phyloP scores from a whole-genome alignment of 2,329 filamentous ascomycete species.

The Aspergillus sergii region DNA sequence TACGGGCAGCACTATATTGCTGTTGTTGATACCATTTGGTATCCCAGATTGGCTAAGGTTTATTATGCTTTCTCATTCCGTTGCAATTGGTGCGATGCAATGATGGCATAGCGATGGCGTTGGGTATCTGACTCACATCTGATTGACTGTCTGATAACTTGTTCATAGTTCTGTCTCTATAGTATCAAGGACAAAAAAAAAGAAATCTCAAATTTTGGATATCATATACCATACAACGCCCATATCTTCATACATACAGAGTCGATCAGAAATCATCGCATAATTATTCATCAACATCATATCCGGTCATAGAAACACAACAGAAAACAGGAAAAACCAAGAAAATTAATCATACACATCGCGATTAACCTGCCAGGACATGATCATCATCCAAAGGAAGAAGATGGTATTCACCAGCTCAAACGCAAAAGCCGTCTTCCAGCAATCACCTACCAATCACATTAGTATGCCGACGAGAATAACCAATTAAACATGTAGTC shows the following conservation, averaged over 20 bases:
- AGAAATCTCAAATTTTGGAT: constrained; percentile 1
- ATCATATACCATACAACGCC: constrained; percentile 1
- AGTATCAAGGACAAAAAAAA: not conserved
- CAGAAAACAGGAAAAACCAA: not conserved
- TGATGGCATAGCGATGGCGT: constrained; percentile 37
- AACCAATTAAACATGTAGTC: not conserved
- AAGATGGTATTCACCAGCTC: constrained; percentile 66
- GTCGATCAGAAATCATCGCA: not conserved
- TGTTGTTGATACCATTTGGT: not conserved
- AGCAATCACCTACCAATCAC: constrained; percentile 54
- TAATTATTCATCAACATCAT: constrained; percentile 5
- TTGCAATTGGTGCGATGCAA: constrained; percentile 27
- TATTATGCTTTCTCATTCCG: constrained; percentile 17
- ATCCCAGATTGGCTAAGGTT: constrained; percentile 2
- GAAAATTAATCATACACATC: constrained; percentile 29
- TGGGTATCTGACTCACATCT: constrained; percentile 10
- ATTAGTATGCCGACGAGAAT: constrained; percentile 15
- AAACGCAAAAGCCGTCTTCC: constrained; percentile 65
- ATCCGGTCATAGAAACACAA: not conserved
- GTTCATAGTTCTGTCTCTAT: not conserved
- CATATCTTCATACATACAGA: constrained; percentile 1
- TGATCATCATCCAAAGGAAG: constrained; percentile 67
- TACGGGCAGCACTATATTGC: not conserved
- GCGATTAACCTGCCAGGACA: constrained; percentile 58
- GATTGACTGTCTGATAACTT: not conserved